Evolutionary conservation across 495 filamentous ascomycete genomes (phyloP).

Genomic region (Viridothelium virens): DNA sequence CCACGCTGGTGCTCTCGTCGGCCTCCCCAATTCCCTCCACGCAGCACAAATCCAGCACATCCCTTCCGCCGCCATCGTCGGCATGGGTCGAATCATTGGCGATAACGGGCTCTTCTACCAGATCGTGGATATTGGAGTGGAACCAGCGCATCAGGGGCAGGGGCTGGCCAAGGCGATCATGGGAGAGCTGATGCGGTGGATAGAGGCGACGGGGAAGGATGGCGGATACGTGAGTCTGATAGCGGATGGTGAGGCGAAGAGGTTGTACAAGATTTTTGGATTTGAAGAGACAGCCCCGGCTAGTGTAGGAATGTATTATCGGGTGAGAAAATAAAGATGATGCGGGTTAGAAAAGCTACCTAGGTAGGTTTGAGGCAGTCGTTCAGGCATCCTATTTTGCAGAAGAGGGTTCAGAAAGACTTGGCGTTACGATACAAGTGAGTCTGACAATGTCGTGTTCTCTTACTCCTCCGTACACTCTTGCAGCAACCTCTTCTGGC

Average conservation of each 20-base stretch:
- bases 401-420: too few relatives aligned
- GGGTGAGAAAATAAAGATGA: neutral
- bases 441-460: neutral
- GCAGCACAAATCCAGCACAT: neutral
- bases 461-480: conserved; percentile 33
- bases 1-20: neutral
- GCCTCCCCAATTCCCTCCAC: neutral
- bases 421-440: too few relatives aligned
- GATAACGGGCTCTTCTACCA: conserved; percentile 50
- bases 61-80: conserved; percentile 27
- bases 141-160: conserved; percentile 43
- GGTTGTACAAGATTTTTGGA: conserved; percentile 43
- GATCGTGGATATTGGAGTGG: conserved; percentile 47
- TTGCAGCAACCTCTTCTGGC: conserved; percentile 46
- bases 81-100: conserved; percentile 47
- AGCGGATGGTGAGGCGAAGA: conserved; percentile 41
- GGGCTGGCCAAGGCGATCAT: conserved; percentile 45
- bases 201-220: conserved; percentile 36
- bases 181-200: conserved; percentile 37
- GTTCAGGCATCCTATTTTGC: neutral
- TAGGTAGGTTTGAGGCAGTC: neutral
- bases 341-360: neutral
- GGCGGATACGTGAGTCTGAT: conserved; percentile 42
- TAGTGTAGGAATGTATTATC: neutral
- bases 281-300: conserved; percentile 35